Percentiles rank a stretch among this genome's conserved stretches.
These are phyloP conservation scores for Trypanosoma caninum DNA, from an alignment of 208 protist species.

Conservation along the genomic window DNA sequence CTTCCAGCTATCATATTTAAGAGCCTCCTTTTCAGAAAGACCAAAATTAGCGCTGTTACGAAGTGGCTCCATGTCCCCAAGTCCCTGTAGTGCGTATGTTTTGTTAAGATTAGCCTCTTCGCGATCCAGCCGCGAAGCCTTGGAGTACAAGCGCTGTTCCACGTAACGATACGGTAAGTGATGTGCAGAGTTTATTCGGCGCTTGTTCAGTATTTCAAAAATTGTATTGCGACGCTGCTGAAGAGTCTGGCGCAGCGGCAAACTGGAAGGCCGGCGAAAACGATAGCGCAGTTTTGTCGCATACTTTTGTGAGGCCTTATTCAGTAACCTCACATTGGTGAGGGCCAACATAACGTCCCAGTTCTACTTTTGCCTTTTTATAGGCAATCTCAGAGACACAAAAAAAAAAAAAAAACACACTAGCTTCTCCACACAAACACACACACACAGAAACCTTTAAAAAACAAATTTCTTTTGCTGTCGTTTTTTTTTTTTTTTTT, in stretches of 20 bases:
- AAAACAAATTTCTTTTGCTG: background rate
- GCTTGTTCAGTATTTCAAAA: constrained; percentile 36
- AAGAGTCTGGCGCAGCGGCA: constrained; percentile 70
- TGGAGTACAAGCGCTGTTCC: constrained; percentile 79
- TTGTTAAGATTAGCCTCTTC: constrained; percentile 82
- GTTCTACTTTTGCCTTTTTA: background rate
- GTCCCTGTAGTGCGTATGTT: constrained; percentile 82
- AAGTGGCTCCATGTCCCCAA: constrained; percentile 84
- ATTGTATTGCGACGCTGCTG: constrained; percentile 79
- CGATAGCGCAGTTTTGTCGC: constrained; percentile 68
- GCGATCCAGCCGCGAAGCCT: constrained; percentile 70
- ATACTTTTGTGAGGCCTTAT: constrained; percentile 52
- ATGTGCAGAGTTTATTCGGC: constrained; percentile 45
- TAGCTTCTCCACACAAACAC: too few relatives aligned
- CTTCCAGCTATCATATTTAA: constrained; percentile 72
- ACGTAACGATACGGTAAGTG: constrained; percentile 68
- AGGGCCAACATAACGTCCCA: constrained; percentile 25
- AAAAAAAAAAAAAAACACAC: too few relatives aligned
- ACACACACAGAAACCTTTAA: too few relatives aligned
- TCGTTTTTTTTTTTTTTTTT: background rate
- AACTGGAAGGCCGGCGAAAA: constrained; percentile 65
- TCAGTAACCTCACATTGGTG: constrained; percentile 24
- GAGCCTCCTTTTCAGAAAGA: constrained; percentile 64
- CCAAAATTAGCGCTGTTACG: constrained; percentile 84
- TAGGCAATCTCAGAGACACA: background rate